phyloP scores from a whole-genome alignment of 108 stramenopile species.

The Nitzschia sp. region DNA sequence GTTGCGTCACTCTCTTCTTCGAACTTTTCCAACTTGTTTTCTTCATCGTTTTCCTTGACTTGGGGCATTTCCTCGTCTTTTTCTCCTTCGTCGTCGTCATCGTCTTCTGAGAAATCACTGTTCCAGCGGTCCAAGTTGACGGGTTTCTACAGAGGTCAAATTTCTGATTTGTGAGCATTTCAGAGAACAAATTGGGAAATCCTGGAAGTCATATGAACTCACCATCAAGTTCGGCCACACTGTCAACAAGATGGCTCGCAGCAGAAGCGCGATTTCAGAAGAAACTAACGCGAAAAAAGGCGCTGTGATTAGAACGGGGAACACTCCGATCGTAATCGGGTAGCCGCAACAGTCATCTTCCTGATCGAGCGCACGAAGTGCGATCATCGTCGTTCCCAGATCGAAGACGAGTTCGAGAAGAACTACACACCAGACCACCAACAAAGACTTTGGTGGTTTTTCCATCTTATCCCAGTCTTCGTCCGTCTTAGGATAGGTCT shows the following conservation, averaged over 20 bases:
- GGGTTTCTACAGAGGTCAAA: too few relatives aligned
- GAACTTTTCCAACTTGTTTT: background rate
- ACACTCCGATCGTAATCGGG: constrained; percentile 10
- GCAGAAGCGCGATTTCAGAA: constrained; percentile 22
- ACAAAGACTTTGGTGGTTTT: constrained; percentile 27
- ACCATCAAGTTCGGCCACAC: constrained; percentile 18
- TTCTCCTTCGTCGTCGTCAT: background rate
- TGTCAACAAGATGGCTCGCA: constrained; percentile 21
- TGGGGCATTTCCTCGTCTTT: background rate
- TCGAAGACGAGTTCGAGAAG: constrained; percentile 34
- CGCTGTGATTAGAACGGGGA: constrained; percentile 17
- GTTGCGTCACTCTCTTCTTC: background rate
- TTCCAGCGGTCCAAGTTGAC: background rate
- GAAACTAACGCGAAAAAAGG: constrained; percentile 37
- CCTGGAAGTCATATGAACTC: too few relatives aligned
- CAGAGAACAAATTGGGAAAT: too few relatives aligned
- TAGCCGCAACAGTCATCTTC: constrained; percentile 30
- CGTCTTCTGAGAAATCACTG: background rate
- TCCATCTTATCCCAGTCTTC: constrained; percentile 5
- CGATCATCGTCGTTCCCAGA: constrained; percentile 38
- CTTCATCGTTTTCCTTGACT: background rate
- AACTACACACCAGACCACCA: constrained; percentile 30
- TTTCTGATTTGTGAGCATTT: too few relatives aligned
- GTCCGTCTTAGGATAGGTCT: background rate
- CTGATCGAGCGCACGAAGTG: constrained; percentile 16